Conservation (phyloP, 306 rosid genomes). For the Citrullus colocynthis region DNA sequence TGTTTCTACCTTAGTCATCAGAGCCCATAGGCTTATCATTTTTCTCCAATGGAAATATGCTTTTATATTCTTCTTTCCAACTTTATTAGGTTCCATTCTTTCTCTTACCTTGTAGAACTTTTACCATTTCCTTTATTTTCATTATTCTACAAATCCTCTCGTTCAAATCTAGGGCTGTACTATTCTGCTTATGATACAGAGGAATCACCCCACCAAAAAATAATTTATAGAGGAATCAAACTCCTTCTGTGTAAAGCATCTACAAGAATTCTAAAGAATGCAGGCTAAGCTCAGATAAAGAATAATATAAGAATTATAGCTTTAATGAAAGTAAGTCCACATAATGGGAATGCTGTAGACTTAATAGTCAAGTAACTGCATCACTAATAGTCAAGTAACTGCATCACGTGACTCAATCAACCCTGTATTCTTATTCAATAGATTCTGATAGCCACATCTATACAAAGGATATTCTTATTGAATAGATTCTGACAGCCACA, state of each 20-base stretch:
- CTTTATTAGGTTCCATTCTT: not conserved
- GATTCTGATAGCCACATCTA: not conserved
- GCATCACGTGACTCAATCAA: not conserved
- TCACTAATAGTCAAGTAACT: not conserved
- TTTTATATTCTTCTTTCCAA: not conserved
- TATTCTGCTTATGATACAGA: too few species aligned
- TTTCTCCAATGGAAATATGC: not conserved
- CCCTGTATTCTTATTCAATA: not conserved
- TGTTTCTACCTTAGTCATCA: too few species aligned
- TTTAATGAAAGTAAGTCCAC: not conserved
- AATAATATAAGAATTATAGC: not conserved
- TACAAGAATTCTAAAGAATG: not conserved
- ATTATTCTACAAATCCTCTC: not conserved
- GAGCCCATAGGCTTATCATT: not conserved
- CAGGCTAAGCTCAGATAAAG: not conserved
- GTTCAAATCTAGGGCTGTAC: not conserved
- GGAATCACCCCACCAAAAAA: too few species aligned
- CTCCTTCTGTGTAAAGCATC: not conserved
- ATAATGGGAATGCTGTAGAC: not conserved
- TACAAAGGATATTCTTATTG: not conserved
- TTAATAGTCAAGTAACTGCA: not conserved
- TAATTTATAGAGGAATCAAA: not conserved
- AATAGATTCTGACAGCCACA: not conserved
- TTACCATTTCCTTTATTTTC: not conserved
- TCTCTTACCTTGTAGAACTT: too few species aligned